These are phyloP conservation scores for Cyberlindnera lachancei DNA, from an alignment of 805 yeast species.

Conservation along the genomic window DNA sequence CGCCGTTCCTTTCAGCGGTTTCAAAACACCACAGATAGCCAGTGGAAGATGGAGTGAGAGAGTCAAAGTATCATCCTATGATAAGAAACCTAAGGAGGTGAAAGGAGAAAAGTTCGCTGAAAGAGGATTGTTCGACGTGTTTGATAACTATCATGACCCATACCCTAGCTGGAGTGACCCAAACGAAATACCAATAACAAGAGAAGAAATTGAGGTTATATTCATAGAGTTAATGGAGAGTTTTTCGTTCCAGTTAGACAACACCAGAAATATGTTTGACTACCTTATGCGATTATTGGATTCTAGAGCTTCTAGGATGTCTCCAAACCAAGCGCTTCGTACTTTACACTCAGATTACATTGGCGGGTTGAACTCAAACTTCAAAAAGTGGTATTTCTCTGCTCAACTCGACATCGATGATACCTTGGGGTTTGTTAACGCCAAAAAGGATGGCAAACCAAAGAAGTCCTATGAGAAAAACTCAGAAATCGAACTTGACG, in stretches of 20 bases:
- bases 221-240: constrained; percentile 43
- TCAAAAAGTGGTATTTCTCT: constrained; percentile 72
- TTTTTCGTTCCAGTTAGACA: constrained; percentile 67
- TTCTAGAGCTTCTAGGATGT: constrained; percentile 62
- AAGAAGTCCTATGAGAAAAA: constrained; percentile 10
- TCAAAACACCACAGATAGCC: constrained; percentile 88
- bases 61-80: constrained; percentile 26
- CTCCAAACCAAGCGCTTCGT: constrained; percentile 45
- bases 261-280: constrained; percentile 59
- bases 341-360: constrained; percentile 68
- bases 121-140: constrained; percentile 33
- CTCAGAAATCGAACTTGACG: not conserved
- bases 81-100: constrained; percentile 6
- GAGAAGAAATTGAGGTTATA: constrained; percentile 48
- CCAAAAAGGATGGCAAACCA: constrained; percentile 21
- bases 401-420: constrained; percentile 60
- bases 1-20: constrained; percentile 79
- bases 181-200: constrained; percentile 37
- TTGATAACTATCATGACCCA: constrained; percentile 36
- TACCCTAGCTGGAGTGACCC: constrained; percentile 46
- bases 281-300: constrained; percentile 54
- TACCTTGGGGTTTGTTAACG: constrained; percentile 30
- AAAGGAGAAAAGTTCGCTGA: constrained; percentile 34
- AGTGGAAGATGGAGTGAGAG: constrained; percentile 55
- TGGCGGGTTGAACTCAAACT: constrained; percentile 64